These are phyloP conservation scores for Talaromyces sp. DNA, from an alignment of 2,329 filamentous ascomycete genomes.

Conservation along the genomic window DNA sequence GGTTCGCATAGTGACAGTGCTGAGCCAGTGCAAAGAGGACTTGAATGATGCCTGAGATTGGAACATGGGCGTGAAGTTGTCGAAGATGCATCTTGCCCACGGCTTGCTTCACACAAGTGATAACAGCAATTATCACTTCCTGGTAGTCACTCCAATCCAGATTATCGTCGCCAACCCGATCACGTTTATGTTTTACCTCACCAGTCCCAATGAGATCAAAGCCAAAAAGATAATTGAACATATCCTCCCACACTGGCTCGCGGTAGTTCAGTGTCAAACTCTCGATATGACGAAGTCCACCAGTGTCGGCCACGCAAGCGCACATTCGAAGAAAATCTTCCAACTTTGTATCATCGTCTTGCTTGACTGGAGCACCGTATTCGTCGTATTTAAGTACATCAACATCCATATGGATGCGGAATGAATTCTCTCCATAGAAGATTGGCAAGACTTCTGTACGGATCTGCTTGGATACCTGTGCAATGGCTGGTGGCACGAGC, in stretches of 20 bases:
- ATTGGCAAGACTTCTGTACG: not conserved
- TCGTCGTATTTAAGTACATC: not conserved
- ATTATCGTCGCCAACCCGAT: not conserved
- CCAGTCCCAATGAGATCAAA: not conserved
- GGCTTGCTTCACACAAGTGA: not conserved
- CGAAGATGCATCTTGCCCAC: not conserved
- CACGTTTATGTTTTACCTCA: not conserved
- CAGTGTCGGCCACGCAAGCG: not conserved
- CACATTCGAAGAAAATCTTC: not conserved
- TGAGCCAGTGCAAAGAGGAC: not conserved
- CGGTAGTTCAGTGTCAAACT: not conserved
- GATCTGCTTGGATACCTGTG: not conserved
- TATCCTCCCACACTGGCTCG: not conserved
- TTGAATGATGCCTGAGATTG: not conserved
- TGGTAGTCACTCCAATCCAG: not conserved
- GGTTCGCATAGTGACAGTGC: not conserved
- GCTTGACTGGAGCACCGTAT: not conserved
- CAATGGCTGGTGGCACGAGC: not conserved
- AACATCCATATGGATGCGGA: not conserved
- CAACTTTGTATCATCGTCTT: not conserved
- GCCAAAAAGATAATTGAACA: not conserved
- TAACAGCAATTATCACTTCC: not conserved
- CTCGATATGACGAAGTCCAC: not conserved
- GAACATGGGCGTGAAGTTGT: not conserved
- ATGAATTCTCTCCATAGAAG: not conserved